Evolutionary conservation across 192 early-diverging fungal genomes (phyloP), one percentile per base, ranked within the genome.

Genomic region (Backusella circina): DNA sequence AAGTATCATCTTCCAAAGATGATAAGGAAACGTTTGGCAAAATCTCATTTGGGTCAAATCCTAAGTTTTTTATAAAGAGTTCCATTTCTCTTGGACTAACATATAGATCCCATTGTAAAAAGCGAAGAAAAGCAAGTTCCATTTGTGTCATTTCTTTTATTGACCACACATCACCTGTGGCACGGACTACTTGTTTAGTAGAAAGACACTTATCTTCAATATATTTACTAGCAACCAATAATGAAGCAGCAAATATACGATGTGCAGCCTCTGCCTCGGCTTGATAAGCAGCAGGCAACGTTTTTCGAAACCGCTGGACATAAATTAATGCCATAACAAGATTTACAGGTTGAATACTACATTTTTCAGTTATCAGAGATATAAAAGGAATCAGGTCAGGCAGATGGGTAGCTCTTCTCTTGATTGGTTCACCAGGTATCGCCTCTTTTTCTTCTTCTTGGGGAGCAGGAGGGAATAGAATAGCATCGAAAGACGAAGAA

Each of bases 71-170:
- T 70, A 82, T 61, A 47, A 82, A 82, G 18, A 5, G 16, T 16
- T 39, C 28, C 35, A 82, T 75, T 66, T 82, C 77, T 57, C 76
- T 74, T 38, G 31, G 69, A 12, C 67, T 71, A 23, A 82, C 64
- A 41, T 70, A 70, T 13, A 82, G 67, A 10, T 82, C 67, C 81
- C 81, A 82, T 31, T 79, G 77, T 28, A 82, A 39, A 47, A 82
- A 82, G 8, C 77, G 54, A 18, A 82, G 33, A 23, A 82, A 79
- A 0, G 77, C 81, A 13, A 82, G 50, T 51, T 82, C 81, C 81
- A 82, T 82, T 23, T 75, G 71, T 12, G 81, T 79, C 16, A 79
- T 82, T 71, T 82, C 81, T 70, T 79, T 82, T 39, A 79, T 76
- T 37, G 81, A 75, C 81, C 81, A 82, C 32, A 82, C 77, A 54